A percentile compares a stretch with the other conserved stretches of the same genome.
Evolutionary conservation across 176 grass and related monocot genomes (phyloP).

Genomic region (Oropetium thomaeum): DNA sequence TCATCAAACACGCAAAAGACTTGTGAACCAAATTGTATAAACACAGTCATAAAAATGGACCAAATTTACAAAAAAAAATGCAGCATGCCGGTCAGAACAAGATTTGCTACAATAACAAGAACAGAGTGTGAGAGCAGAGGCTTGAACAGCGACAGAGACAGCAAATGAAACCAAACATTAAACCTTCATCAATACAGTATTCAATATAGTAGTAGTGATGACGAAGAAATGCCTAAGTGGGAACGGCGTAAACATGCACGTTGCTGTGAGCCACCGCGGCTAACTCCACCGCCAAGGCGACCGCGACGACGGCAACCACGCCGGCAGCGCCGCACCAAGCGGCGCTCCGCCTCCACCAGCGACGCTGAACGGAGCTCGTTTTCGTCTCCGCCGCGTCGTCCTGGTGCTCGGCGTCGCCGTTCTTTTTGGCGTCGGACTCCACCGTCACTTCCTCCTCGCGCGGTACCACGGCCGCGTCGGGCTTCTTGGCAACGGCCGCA

Average conservation of each 20-base stretch:
- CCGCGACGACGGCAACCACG: background rate
- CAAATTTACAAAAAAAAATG: background rate
- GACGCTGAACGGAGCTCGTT: background rate
- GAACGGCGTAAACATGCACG: constrained; percentile 23
- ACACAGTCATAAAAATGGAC: background rate
- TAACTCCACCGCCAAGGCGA: constrained; percentile 28
- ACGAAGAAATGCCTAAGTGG: constrained; percentile 6
- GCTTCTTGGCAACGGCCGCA: background rate
- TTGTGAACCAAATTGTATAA: background rate
- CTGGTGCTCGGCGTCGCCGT: background rate
- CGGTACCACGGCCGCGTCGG: background rate
- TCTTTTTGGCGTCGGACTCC: too few species aligned
- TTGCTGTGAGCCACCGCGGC: constrained; percentile 15
- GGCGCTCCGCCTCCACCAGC: constrained; percentile 15
- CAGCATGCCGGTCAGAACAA: background rate
- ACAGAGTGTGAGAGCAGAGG: background rate
- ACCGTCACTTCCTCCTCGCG: too few species aligned
- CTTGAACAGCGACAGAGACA: background rate
- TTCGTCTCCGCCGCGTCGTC: background rate
- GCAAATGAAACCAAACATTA: background rate
- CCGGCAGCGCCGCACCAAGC: constrained; percentile 24
- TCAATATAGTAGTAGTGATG: too few species aligned
- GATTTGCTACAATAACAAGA: background rate
- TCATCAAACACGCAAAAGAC: background rate
- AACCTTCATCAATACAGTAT: background rate